phyloP scores from a whole-genome alignment of 2,329 filamentous ascomycete genomes.

The Hirsutella minnesotensis region DNA sequence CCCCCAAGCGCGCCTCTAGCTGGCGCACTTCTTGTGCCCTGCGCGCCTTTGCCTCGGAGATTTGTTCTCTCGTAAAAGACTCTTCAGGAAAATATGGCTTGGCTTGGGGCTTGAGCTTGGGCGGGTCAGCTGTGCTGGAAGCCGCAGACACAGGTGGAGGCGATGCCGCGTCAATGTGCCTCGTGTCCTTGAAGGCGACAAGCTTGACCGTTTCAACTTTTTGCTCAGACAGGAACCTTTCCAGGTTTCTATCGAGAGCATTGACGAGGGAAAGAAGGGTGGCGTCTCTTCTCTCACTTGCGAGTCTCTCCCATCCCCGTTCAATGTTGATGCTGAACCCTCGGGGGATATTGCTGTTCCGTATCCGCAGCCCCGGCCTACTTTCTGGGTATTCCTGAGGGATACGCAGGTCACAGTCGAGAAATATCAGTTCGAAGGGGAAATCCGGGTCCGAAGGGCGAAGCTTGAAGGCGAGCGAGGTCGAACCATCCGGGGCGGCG shows the following conservation, averaged over 20 bases:
- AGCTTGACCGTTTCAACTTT: conserved; percentile 65
- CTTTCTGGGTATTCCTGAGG: conserved; percentile 50
- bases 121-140: background rate
- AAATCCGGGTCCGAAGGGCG: conserved; percentile 73
- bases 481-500: conserved; percentile 32
- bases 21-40: conserved; percentile 58
- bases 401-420: conserved; percentile 57
- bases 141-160: conserved; percentile 1
- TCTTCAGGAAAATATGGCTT: conserved; percentile 25
- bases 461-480: conserved; percentile 51
- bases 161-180: conserved; percentile 25
- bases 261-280: conserved; percentile 58
- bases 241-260: conserved; percentile 59
- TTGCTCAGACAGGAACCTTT: conserved; percentile 55
- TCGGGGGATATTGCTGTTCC: conserved; percentile 56
- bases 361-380: conserved; percentile 48
- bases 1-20: conserved; percentile 62
- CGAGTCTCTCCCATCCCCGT: conserved; percentile 57
- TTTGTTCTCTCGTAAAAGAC: conserved; percentile 47
- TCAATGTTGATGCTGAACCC: conserved; percentile 70
- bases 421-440: conserved; percentile 59
- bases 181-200: conserved; percentile 46
- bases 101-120: conserved; percentile 7
- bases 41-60: conserved; percentile 47
- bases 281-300: conserved; percentile 36